phyloP scores from a whole-genome alignment of 139 green algal species.

The Microglena sp. region DNA sequence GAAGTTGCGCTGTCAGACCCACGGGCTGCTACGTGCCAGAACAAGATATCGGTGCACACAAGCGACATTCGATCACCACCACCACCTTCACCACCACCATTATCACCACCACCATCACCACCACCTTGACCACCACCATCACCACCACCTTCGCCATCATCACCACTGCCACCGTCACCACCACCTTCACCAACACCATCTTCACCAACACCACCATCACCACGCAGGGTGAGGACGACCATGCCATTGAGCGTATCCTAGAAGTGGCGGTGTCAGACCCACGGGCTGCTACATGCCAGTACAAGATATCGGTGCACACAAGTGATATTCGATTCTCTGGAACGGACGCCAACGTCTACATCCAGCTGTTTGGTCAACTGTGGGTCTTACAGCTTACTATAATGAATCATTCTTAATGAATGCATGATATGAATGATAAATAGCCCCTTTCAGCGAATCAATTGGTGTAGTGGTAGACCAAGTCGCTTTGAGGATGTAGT shows the following conservation, averaged over 20 bases:
- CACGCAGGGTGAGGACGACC: slow-evolving; percentile 21
- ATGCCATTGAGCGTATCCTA: slow-evolving; percentile 23
- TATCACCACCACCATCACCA: too few relatives aligned
- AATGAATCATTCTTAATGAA: too few relatives aligned
- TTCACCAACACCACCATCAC: too few relatives aligned
- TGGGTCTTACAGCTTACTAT: slow-evolving; percentile 12
- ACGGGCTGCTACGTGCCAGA: slow-evolving; percentile 18
- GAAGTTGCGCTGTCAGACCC: slow-evolving; percentile 18
- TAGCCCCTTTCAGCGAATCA: too few relatives aligned
- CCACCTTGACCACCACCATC: too few relatives aligned
- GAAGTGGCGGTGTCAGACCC: slow-evolving; percentile 18
- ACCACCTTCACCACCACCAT: too few relatives aligned
- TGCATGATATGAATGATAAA: neutral
- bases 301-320: slow-evolving; percentile 39
- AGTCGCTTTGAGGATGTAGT: too few relatives aligned
- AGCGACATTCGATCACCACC: too few relatives aligned
- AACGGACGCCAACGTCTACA: slow-evolving; percentile 58
- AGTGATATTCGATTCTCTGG: slow-evolving; percentile 42
- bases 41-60: slow-evolving; percentile 39
- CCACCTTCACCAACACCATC: too few relatives aligned
- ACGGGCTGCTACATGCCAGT: slow-evolving; percentile 19
- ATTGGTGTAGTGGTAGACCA: too few relatives aligned
- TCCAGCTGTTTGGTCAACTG: slow-evolving; percentile 40
- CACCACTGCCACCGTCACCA: too few relatives aligned
- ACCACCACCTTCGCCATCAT: too few relatives aligned